Percentiles rank a stretch among this genome's conserved stretches.
phyloP scores from a whole-genome alignment of 768 basidiomycete species.

The Pleurotus tuoliensis region DNA sequence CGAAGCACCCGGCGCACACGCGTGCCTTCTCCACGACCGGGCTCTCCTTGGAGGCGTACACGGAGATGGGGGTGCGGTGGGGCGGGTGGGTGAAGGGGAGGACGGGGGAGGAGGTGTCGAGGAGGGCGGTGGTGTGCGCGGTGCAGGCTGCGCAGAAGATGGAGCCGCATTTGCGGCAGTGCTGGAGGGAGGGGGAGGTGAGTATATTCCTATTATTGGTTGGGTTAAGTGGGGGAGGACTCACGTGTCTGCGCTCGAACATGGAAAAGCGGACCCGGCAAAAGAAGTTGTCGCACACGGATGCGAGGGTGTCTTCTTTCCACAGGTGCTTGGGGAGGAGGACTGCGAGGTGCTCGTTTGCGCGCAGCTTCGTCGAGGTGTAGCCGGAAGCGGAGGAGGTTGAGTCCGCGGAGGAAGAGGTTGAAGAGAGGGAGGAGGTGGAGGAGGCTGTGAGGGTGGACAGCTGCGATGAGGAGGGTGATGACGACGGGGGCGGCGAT shows the following conservation, averaged over 20 bases:
- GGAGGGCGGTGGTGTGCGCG: constrained; percentile 53
- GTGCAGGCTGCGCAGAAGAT: constrained; percentile 69
- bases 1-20: constrained; percentile 76
- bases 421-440: constrained; percentile 2
- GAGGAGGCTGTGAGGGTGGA: not conserved
- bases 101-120: constrained; percentile 56
- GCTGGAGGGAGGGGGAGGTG: not conserved
- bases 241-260: constrained; percentile 71
- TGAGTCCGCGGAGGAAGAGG: too few relatives aligned
- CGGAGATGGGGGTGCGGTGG: constrained; percentile 54
- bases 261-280: constrained; percentile 64
- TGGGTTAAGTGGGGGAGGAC: constrained; percentile 13
- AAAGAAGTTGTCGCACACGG: constrained; percentile 69
- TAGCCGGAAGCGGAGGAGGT: constrained; percentile 7
- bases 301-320: constrained; percentile 70
- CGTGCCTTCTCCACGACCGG: constrained; percentile 49
- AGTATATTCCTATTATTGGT: constrained; percentile 5
- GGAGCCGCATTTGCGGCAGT: constrained; percentile 79
- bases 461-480: not conserved
- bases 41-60: constrained; percentile 55
- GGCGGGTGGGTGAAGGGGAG: constrained; percentile 73
- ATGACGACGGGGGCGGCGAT: not conserved
- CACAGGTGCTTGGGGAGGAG: constrained; percentile 65
- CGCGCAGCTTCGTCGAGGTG: not conserved
- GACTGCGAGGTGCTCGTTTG: constrained; percentile 68